Conservation (phyloP, 1,284 basidiomycete genomes). For the Inonotus hispidus region DNA sequence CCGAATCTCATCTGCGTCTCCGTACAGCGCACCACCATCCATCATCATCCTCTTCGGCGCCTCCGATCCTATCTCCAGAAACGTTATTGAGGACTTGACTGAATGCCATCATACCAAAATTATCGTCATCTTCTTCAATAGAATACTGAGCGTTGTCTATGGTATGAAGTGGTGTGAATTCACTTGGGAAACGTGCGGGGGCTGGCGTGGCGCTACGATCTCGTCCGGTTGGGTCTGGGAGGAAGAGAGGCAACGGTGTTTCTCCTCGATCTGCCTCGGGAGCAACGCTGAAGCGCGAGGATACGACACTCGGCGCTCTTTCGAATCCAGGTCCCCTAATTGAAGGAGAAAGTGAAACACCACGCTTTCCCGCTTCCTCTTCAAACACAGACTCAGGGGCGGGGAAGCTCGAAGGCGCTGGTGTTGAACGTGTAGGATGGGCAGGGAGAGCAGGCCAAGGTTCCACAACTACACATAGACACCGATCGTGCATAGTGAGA, state of each 20-base stretch:
- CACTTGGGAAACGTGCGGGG: conserved; percentile 11
- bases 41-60: conserved; percentile 69
- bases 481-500: conserved; percentile 61
- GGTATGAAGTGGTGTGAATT: conserved; percentile 12
- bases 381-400: conserved; percentile 17
- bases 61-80: conserved; percentile 45
- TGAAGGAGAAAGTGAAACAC: conserved; percentile 11
- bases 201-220: conserved; percentile 29
- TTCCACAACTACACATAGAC: conserved; percentile 73
- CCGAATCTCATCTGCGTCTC: conserved; percentile 70
- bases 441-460: conserved; percentile 48
- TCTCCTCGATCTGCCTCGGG: conserved; percentile 23
- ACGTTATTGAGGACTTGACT: conserved; percentile 62
- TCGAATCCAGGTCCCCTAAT: conserved; percentile 5
- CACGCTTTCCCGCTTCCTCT: conserved; percentile 16
- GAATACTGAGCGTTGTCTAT: conserved; percentile 27
- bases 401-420: conserved; percentile 24
- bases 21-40: conserved; percentile 67
- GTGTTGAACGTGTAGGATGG: conserved; percentile 28
- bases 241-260: conserved; percentile 54
- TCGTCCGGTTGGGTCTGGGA: conserved; percentile 51
- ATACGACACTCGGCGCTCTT: conserved; percentile 32
- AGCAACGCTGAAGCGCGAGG: conserved; percentile 26
- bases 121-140: conserved; percentile 35
- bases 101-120: conserved; percentile 61